A percentile compares a stretch with the other conserved stretches of the same genome.
phyloP scores from a whole-genome alignment of 345 rosid species.

The Raphanus sativus region DNA sequence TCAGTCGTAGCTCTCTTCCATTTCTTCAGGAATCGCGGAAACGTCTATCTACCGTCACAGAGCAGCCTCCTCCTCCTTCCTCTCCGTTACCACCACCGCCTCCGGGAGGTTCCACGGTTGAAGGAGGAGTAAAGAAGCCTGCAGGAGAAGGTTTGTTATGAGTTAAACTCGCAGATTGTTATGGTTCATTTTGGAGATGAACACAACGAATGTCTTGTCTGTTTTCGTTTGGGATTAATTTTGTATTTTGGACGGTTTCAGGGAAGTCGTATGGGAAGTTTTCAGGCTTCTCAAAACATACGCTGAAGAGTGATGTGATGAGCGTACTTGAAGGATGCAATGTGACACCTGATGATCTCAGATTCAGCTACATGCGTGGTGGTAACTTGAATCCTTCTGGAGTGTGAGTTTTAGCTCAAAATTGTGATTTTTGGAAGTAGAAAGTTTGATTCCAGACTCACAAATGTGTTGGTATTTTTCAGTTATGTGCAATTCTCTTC shows the following conservation, averaged over 20 bases:
- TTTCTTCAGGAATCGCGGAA: constrained; percentile 41
- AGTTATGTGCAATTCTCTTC: constrained; percentile 67
- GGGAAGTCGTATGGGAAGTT: constrained; percentile 54
- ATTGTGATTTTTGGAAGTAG: neutral
- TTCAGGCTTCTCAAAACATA: constrained; percentile 43
- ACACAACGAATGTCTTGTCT: neutral
- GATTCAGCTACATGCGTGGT: constrained; percentile 47
- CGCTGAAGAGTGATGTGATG: constrained; percentile 65
- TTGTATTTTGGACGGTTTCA: constrained; percentile 20
- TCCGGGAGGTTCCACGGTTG: constrained; percentile 37
- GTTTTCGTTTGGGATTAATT: neutral
- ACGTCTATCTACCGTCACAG: constrained; percentile 54
- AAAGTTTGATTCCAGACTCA: neutral
- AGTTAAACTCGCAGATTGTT: neutral
- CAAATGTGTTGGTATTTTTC: constrained; percentile 18
- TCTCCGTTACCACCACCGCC: constrained; percentile 38
- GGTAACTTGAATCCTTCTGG: constrained; percentile 42
- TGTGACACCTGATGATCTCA: constrained; percentile 59
- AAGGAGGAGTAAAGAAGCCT: constrained; percentile 33
- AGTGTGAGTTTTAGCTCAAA: constrained; percentile 40
- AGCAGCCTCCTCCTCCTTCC: constrained; percentile 35
- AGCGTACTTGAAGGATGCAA: constrained; percentile 59
- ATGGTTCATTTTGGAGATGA: neutral
- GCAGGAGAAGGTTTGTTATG: constrained; percentile 29
- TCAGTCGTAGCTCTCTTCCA: constrained; percentile 15